phyloP scores from a whole-genome alignment of 768 basidiomycete species.

The Amanita exitialis region DNA sequence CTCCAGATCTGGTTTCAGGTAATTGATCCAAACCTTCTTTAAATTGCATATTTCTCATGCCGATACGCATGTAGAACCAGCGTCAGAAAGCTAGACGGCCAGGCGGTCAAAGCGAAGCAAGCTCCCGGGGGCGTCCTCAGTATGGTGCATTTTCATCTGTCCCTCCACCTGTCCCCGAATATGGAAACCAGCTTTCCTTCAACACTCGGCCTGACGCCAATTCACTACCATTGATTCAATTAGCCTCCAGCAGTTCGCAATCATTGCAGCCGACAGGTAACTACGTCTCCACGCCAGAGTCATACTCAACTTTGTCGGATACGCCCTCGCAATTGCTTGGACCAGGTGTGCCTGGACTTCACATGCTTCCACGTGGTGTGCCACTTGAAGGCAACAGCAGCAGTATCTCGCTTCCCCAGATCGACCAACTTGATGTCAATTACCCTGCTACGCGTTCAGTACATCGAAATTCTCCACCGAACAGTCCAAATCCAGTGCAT shows the following conservation, averaged over 20 bases:
- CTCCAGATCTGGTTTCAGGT: constrained; percentile 87
- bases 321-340: constrained; percentile 35
- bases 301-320: constrained; percentile 21
- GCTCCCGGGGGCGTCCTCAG: constrained; percentile 36
- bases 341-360: constrained; percentile 41
- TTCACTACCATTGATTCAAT: neutral
- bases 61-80: constrained; percentile 50
- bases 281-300: constrained; percentile 14
- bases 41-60: constrained; percentile 13
- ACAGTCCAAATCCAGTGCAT: constrained; percentile 1
- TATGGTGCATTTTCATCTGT: constrained; percentile 40
- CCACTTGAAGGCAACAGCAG: neutral
- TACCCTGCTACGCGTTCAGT: neutral
- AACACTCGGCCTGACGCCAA: constrained; percentile 1
- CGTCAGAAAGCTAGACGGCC: constrained; percentile 81
- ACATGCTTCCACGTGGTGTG: constrained; percentile 15
- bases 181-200: constrained; percentile 11
- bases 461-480: neutral
- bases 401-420: neutral
- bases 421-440: neutral
- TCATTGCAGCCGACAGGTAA: neutral
- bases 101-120: constrained; percentile 45
- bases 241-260: neutral
- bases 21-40: constrained; percentile 12
- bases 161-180: constrained; percentile 28